Conservation (phyloP, 1,284 basidiomycete genomes). For the Chiua sp. region DNA sequence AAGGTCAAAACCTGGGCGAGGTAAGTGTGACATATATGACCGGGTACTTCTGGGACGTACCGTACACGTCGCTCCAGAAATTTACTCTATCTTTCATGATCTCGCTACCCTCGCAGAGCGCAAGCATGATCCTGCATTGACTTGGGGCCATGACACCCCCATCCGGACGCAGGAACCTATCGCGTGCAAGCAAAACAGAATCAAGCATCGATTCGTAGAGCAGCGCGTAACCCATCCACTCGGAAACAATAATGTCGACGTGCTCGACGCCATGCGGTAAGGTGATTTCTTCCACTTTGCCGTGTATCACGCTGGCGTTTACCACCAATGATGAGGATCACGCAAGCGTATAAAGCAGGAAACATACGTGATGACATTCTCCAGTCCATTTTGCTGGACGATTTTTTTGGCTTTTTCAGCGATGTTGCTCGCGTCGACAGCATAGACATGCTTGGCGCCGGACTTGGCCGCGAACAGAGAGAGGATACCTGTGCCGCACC, state of each 20-base stretch:
- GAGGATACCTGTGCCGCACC: constrained; percentile 93
- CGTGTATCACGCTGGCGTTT: constrained; percentile 70
- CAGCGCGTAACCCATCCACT: constrained; percentile 98
- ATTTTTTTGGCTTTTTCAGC: constrained; percentile 85
- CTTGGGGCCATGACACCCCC: constrained; percentile 92
- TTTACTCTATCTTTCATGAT: constrained; percentile 81
- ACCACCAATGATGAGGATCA: constrained; percentile 6
- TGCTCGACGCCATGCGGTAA: constrained; percentile 72
- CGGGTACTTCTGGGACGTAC: constrained; percentile 44
- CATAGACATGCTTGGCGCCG: constrained; percentile 92
- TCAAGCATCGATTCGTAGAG: constrained; percentile 98
- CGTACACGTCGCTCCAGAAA: constrained; percentile 95
- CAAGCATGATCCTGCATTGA: constrained; percentile 87
- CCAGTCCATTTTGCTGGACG: constrained; percentile 80
- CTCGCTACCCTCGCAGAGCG: constrained; percentile 77
- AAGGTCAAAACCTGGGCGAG: constrained; percentile 77
- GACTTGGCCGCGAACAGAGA: constrained; percentile 93
- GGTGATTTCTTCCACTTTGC: constrained; percentile 87
- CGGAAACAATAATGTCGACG: constrained; percentile 94
- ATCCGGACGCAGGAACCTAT: constrained; percentile 77
- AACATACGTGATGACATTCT: constrained; percentile 74
- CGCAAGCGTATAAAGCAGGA: neutral
- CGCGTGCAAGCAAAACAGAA: constrained; percentile 88
- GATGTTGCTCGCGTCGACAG: constrained; percentile 92
- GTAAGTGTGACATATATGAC: neutral